Evolutionary conservation across 768 basidiomycete genomes (phyloP).

Genomic region (Sarcomyxa edulis): DNA sequence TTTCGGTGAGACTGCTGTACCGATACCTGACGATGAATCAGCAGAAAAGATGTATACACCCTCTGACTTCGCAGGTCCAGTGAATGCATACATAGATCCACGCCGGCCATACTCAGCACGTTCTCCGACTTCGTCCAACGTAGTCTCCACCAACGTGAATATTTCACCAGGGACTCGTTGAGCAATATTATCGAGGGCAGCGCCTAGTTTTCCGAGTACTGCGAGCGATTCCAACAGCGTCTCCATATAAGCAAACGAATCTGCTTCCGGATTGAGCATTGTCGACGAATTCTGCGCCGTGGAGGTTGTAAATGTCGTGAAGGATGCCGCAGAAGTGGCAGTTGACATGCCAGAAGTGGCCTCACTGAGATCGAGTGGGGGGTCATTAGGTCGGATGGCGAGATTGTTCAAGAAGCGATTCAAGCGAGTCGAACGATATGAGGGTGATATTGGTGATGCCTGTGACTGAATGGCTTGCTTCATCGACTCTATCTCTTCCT

Average conservation of each 20-base stretch:
- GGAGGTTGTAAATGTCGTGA: slow-evolving; percentile 4
- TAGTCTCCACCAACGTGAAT: slow-evolving; percentile 78
- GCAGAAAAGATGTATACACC: slow-evolving; percentile 47
- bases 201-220: slow-evolving; percentile 83
- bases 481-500: slow-evolving; percentile 35
- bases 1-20: slow-evolving; percentile 17
- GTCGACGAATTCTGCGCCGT: slow-evolving; percentile 1
- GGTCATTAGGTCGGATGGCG: slow-evolving; percentile 69
- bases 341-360: slow-evolving; percentile 15
- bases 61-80: slow-evolving; percentile 29
- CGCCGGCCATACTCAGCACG: slow-evolving; percentile 75
- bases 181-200: slow-evolving; percentile 73
- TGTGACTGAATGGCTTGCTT: slow-evolving; percentile 23
- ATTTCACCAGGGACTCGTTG: slow-evolving; percentile 85
- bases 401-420: slow-evolving; percentile 61
- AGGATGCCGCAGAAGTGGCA: slow-evolving; percentile 15
- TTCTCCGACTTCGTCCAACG: slow-evolving; percentile 88
- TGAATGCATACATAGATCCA: slow-evolving; percentile 26
- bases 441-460: slow-evolving; percentile 34
- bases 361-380: slow-evolving; percentile 61
- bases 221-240: slow-evolving; percentile 89
- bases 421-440: slow-evolving; percentile 43
- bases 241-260: slow-evolving; percentile 93
- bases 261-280: slow-evolving; percentile 72
- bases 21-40: slow-evolving; percentile 16